Base-by-base conservation (phyloP, 495 filamentous ascomycete genomes). In the Penicillium roqueforti region DNA sequence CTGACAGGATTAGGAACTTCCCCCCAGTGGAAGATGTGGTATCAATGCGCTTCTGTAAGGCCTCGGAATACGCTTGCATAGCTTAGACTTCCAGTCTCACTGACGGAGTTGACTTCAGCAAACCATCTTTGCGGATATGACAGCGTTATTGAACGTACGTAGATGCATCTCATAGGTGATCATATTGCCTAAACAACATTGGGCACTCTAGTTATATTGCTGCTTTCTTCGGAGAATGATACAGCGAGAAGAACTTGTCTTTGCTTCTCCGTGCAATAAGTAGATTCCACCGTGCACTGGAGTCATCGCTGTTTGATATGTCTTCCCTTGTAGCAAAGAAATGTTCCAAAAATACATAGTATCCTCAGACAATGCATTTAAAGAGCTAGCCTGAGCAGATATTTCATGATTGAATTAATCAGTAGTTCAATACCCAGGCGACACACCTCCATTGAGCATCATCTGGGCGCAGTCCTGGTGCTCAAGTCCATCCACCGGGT, bases 401-500 rank as follows among this genome's bases (percentile, higher is more conserved):
- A 44, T 13, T 29, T 26, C 42, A 18, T 31, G 25, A 4, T 28
- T 45, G 25, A 43, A 18, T 29, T 29, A 5, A 18, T 3, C 31
- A 44, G 19, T 29, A 29, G 41, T 11, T 20, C 18, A 34, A 4
- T 20, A 41, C 40, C 42, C 29, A 54, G 25, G 25, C 34, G 29
- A n/a, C n/a, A 19, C 14, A 47, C 31, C 23, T 54, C 51, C 51
- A 55, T 4, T 37, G 28, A 20, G 29, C 5, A 48, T 45, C 42
- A 4, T 45, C 14, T 14, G 22, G 31, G 19, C n/a, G 14, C 13
- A 48, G 16, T 1, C 53, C 57, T 8, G 52, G 42, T 11, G n/a
- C 57, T 53, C 20, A 59, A 14, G 41, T 53, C 47, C 18, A 34
- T 52, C 53, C 47, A 59, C 2, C 18, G 28, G 22, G 57, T 59